phyloP scores from a whole-genome alignment of 805 yeast genomes.

The Metschnikowia vanudenii region DNA sequence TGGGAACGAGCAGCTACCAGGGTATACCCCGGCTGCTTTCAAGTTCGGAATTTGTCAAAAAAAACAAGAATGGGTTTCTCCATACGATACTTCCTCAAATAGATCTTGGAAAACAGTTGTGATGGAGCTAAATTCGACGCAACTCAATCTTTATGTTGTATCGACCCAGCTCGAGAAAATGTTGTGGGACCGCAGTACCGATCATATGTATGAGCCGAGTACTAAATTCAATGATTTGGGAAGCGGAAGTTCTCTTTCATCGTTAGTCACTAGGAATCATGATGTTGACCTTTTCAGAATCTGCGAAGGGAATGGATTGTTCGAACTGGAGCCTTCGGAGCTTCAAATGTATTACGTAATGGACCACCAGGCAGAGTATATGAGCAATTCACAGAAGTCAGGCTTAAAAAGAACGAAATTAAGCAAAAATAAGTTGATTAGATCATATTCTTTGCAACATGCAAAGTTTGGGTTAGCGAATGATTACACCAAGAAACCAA shows the following conservation, averaged over 20 bases:
- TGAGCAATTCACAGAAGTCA: neutral
- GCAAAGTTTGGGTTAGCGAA: constrained; percentile 82
- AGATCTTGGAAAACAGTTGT: constrained; percentile 71
- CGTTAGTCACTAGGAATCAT: constrained; percentile 13
- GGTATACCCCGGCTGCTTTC: constrained; percentile 63
- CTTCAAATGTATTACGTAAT: neutral
- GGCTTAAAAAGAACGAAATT: neutral
- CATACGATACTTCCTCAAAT: constrained; percentile 64
- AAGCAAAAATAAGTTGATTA: constrained; percentile 30
- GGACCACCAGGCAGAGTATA: neutral
- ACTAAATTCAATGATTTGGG: too few species aligned
- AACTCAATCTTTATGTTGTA: constrained; percentile 63
- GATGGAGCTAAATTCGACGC: constrained; percentile 83
- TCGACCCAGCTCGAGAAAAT: constrained; percentile 32
- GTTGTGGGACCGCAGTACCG: neutral
- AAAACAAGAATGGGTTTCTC: constrained; percentile 75
- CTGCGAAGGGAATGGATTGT: constrained; percentile 11
- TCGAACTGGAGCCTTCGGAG: neutral
- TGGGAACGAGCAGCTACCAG: constrained; percentile 52
- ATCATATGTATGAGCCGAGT: neutral
- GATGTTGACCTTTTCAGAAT: constrained; percentile 13
- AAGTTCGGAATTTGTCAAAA: constrained; percentile 56
- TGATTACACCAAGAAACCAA: constrained; percentile 71
- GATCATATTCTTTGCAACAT: constrained; percentile 78
- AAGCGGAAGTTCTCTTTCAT: neutral